A percentile compares a stretch with the other conserved stretches of the same genome.
Conservation (phyloP, 2,329 filamentous ascomycete species). For the Sporothrix sp. region DNA sequence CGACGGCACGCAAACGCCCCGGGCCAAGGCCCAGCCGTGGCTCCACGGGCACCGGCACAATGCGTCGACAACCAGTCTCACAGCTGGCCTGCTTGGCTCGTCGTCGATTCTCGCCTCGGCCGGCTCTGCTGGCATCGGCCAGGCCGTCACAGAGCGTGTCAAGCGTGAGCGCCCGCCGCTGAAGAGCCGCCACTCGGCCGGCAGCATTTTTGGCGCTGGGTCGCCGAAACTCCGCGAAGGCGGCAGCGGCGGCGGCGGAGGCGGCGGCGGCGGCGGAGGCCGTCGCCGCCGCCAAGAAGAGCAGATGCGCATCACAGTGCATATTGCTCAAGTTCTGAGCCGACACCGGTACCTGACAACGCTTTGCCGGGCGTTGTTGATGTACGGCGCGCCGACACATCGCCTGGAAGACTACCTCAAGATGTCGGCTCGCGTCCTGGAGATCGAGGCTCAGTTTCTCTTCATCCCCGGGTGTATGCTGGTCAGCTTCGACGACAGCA, state of each 20-base stretch:
- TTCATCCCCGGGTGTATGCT: constrained; percentile 93
- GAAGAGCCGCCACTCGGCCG: constrained; percentile 14
- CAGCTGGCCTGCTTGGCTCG: constrained; percentile 42
- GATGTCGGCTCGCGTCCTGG: constrained; percentile 80
- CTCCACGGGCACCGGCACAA: constrained; percentile 12
- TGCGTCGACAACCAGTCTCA: constrained; percentile 27
- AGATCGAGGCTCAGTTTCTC: constrained; percentile 80
- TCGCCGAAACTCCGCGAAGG: constrained; percentile 12
- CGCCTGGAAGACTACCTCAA: constrained; percentile 85
- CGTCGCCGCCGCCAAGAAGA: constrained; percentile 21
- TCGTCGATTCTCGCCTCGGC: constrained; percentile 43
- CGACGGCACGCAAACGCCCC: neutral
- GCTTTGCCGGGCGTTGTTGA: constrained; percentile 78
- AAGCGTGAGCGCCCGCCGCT: constrained; percentile 26
- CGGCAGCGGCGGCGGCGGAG: neutral
- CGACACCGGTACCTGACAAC: constrained; percentile 76
- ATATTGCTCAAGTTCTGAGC: constrained; percentile 60
- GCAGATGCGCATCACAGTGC: constrained; percentile 39
- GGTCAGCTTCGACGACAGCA: constrained; percentile 71
- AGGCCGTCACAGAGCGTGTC: constrained; percentile 35
- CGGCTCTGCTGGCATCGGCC: constrained; percentile 34
- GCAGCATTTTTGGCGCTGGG: constrained; percentile 13
- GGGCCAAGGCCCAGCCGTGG: constrained; percentile 11
- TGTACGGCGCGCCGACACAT: constrained; percentile 83
- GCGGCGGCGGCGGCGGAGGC: constrained; percentile 14